phyloP scores from a whole-genome alignment of 768 basidiomycete species.

The Naganishia vaughanmartiniae region DNA sequence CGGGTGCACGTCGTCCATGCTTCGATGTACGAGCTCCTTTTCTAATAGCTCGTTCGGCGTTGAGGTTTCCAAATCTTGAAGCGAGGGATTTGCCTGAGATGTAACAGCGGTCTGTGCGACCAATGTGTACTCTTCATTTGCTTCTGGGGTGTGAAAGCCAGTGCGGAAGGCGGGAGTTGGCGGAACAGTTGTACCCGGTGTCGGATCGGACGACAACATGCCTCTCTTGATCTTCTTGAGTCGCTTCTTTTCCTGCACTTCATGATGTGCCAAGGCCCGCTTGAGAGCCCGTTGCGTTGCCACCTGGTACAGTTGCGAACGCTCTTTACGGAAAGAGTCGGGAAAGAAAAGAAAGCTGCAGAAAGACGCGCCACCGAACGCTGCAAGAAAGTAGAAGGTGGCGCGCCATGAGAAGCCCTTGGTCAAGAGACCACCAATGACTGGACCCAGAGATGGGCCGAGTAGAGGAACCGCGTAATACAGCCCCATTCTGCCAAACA shows the following conservation, averaged over 20 bases:
- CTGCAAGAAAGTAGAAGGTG: slow-evolving; percentile 76
- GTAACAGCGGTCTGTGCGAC: neutral
- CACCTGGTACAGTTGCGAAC: slow-evolving; percentile 74
- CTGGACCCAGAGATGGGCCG: slow-evolving; percentile 54
- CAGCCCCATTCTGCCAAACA: slow-evolving; percentile 61
- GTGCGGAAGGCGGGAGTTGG: slow-evolving; percentile 19
- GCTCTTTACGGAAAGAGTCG: slow-evolving; percentile 78
- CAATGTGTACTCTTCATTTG: neutral
- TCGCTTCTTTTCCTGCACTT: slow-evolving; percentile 39
- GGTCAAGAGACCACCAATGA: slow-evolving; percentile 42
- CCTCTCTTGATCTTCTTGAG: slow-evolving; percentile 37
- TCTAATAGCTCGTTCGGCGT: neutral
- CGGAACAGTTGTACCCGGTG: slow-evolving; percentile 38
- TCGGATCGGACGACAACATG: slow-evolving; percentile 36
- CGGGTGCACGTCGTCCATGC: neutral
- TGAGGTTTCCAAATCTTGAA: neutral
- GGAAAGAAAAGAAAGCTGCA: slow-evolving; percentile 67
- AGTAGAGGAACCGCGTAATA: slow-evolving; percentile 77
- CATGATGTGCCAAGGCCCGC: slow-evolving; percentile 41
- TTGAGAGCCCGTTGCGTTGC: slow-evolving; percentile 58
- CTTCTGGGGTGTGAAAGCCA: neutral
- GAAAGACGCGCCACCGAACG: slow-evolving; percentile 61
- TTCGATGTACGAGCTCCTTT: neutral
- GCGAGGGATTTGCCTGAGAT: neutral
- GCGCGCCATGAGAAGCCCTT: slow-evolving; percentile 72